A percentile compares a stretch with the other conserved stretches of the same genome.
Conservation (phyloP, 2,329 filamentous ascomycete genomes). For the Metarhizium rileyi region DNA sequence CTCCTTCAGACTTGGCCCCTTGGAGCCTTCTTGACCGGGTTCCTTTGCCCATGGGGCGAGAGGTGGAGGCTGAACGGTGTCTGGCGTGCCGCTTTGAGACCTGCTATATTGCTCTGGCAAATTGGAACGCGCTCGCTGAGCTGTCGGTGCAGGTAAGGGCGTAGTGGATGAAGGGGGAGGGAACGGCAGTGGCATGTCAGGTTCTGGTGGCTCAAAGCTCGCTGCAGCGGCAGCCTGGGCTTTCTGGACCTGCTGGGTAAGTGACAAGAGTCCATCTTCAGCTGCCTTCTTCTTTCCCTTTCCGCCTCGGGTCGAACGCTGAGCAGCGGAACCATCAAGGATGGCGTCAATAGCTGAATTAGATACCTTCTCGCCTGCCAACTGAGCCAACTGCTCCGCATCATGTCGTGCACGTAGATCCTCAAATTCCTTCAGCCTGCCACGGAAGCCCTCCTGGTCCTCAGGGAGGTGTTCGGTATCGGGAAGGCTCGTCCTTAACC, state of each 20-base stretch:
- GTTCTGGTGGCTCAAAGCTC: slow-evolving; percentile 37
- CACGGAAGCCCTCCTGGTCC: slow-evolving; percentile 51
- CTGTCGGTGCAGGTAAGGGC: slow-evolving; percentile 78
- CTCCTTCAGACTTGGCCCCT: slow-evolving; percentile 86
- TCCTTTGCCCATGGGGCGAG: slow-evolving; percentile 95
- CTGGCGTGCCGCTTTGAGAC: slow-evolving; percentile 72
- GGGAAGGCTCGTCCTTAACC: slow-evolving; percentile 38
- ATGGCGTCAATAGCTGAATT: neutral
- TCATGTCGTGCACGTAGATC: slow-evolving; percentile 67
- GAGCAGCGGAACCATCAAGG: neutral
- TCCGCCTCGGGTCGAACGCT: slow-evolving; percentile 7
- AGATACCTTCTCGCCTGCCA: neutral
- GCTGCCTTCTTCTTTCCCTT: slow-evolving; percentile 22
- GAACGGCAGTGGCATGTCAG: slow-evolving; percentile 66
- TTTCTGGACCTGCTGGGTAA: slow-evolving; percentile 79
- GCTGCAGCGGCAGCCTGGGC: slow-evolving; percentile 44
- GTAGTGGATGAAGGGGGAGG: slow-evolving; percentile 65
- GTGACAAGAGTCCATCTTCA: slow-evolving; percentile 42
- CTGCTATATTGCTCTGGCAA: slow-evolving; percentile 64
- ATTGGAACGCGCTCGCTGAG: slow-evolving; percentile 74
- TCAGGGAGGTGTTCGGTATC: slow-evolving; percentile 38
- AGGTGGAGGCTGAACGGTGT: slow-evolving; percentile 51
- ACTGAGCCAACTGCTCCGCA: slow-evolving; percentile 30
- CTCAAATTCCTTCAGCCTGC: slow-evolving; percentile 77
- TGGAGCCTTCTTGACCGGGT: slow-evolving; percentile 55